Conservation (phyloP, 2,329 filamentous ascomycete species). For the Colletotrichum sp. region DNA sequence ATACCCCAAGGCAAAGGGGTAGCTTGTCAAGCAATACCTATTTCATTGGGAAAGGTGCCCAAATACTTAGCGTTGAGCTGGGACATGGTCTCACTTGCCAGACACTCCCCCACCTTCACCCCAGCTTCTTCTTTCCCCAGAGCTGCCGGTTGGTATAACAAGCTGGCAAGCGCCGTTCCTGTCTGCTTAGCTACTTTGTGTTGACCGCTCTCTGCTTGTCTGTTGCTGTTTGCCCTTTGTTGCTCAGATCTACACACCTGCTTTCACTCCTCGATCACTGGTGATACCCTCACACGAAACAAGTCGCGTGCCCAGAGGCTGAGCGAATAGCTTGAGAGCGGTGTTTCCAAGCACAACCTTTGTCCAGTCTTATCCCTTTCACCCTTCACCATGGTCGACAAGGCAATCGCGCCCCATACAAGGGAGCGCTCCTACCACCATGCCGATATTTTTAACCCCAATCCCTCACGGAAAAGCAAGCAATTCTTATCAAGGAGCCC, state of each 20-base stretch:
- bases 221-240: constrained; percentile 12
- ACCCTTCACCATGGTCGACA: constrained; percentile 12
- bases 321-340: not conserved
- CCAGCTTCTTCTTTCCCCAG: constrained; percentile 10
- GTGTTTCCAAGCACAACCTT: not conserved
- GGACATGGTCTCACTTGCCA: constrained; percentile 13
- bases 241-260: not conserved
- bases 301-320: not conserved
- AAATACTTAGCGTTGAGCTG: constrained; percentile 11
- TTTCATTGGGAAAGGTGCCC: constrained; percentile 1
- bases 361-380: not conserved
- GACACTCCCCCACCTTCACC: constrained; percentile 17
- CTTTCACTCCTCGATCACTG: not conserved
- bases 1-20: constrained; percentile 10
- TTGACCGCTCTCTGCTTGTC: constrained; percentile 10
- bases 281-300: constrained; percentile 3
- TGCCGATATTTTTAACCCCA: constrained; percentile 10
- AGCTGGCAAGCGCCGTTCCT: constrained; percentile 11
- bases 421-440: constrained; percentile 21
- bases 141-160: constrained; percentile 11
- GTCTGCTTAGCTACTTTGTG: not conserved
- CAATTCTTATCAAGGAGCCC: not conserved
- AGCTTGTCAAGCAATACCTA: constrained; percentile 3
- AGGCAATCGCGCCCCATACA: constrained; percentile 20
- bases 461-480: constrained; percentile 18